Conservation (phyloP, 805 yeast species). For the Candida tallmaniae region DNA sequence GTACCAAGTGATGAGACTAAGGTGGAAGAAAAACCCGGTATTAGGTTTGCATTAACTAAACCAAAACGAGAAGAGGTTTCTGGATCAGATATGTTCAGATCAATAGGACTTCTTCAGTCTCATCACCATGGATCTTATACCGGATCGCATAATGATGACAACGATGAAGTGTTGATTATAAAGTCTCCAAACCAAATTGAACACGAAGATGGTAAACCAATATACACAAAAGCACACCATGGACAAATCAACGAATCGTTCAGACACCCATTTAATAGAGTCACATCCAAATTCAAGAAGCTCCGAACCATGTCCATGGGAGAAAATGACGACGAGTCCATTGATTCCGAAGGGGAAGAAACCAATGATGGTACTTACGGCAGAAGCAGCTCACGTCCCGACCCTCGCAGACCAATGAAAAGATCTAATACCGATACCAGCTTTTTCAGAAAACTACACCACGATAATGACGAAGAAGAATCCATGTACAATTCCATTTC, state of each 20-base stretch:
- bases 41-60: neutral
- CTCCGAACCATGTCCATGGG: slow-evolving; percentile 10
- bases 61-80: neutral
- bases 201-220: slow-evolving; percentile 29
- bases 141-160: slow-evolving; percentile 18
- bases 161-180: slow-evolving; percentile 63
- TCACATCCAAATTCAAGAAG: slow-evolving; percentile 7
- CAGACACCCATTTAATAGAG: slow-evolving; percentile 1
- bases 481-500: slow-evolving; percentile 12
- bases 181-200: slow-evolving; percentile 75
- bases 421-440: neutral
- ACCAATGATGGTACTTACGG: slow-evolving; percentile 11
- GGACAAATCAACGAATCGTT: slow-evolving; percentile 4
- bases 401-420: neutral
- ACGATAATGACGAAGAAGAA: slow-evolving; percentile 13
- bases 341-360: slow-evolving; percentile 15
- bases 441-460: neutral
- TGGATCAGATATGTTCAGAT: slow-evolving; percentile 77
- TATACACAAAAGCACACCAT: slow-evolving; percentile 27
- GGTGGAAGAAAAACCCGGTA: neutral
- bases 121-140: slow-evolving; percentile 9
- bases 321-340: slow-evolving; percentile 20
- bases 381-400: neutral
- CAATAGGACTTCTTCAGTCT: slow-evolving; percentile 73
- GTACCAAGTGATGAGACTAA: neutral